Base-by-base conservation (phyloP, 495 filamentous ascomycete genomes). In the Tuber borchii region DNA sequence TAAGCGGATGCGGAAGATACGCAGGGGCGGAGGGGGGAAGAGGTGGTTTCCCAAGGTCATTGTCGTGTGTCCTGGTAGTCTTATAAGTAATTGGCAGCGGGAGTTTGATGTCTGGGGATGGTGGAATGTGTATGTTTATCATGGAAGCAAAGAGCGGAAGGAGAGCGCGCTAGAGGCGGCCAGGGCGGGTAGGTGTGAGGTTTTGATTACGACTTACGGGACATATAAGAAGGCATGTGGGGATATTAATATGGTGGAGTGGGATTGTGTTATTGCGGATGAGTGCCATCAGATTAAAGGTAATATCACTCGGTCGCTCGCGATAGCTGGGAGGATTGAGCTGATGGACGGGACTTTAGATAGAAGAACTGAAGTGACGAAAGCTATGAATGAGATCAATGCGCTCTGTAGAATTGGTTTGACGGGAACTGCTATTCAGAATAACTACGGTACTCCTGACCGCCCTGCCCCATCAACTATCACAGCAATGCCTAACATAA, bases 241-340 rank as follows among this genome's bases (percentile, higher is more conserved):
- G 65, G 84, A 89, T 6, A 88, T 99, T 79, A 98, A 99, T 78
- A 88, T 90, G 83, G 86, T 98, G 2, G 88, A 91, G 74, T 99
- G 95, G 95, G 95, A 99, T 82, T 95, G 93, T 82, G 92, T 97
- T n/a, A 90, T 99, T 76, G 96, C 95, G 2, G 95, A 99, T 78
- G 95, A 99, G 82, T 97, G 95, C 76, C 95, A 99, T 83, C 86
- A 86, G n/a, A 89, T 98, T 77, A 99, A 98, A 83, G 81, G 81
- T 82, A 69, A 39, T n/a, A 39, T 40, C n/a, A 22, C 45, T 44
- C 44, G 19, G 37, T 73, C 71, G 12, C 71, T 22, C 26, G n/a
- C 42, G 26, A 70, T n/a, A 12, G 34, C 39, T 10, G 4, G 42
- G 26, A 31, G 26, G 4, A 8, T 34, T 56, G 19, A 16, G 16